Evolutionary conservation across 2,329 filamentous ascomycete genomes (phyloP), one percentile per base, ranked within the genome.

Genomic region (Parascedosporium putredinis): DNA sequence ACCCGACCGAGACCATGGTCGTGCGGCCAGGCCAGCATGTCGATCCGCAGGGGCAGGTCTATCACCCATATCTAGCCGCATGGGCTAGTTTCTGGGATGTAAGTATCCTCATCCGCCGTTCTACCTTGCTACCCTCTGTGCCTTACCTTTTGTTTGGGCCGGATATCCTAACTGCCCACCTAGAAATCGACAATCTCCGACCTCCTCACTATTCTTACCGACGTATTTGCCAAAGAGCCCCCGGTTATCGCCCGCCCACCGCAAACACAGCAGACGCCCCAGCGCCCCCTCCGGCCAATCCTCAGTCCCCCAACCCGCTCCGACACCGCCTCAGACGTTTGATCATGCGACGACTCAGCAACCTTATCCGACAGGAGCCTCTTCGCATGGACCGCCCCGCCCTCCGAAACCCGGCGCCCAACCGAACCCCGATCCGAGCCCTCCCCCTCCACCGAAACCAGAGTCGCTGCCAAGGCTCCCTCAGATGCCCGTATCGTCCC

Each of bases 11-110:
- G 56, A 86, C 82, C 55, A 97, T 98, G 88, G 69, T 86, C 56
- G 84, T 98, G 38, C 79, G 91, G 18, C 88, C 90, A 1, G 93
- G 93, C 1, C 93, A 98, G 62, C 89, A 98, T 71, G 89, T 98
- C 53, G 89, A 93, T 60, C 83, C 87, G 4, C 91, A 97, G 60
- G 93, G 93, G 23, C 84, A 87, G 63, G 80, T 97, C 55, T 98
- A 97, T 64, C 93, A 98, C 64, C 93, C 93, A 33, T 98, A 97
- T 64, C 72, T 98, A 44, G 87, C 88, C 27, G 83, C 88, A 54
- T 98, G 93, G 93, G 72, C 76, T 27, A 82, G 88, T 56, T 91
- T 86, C 58, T 93, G 87, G 86, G 88, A 95, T 79, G 88, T 94
- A 66, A 71, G 86, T 80, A 20, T 49, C 57, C 18, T 57, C 47